Conservation (phyloP, 306 rosid species). For the Cicer pinnatifidum region DNA sequence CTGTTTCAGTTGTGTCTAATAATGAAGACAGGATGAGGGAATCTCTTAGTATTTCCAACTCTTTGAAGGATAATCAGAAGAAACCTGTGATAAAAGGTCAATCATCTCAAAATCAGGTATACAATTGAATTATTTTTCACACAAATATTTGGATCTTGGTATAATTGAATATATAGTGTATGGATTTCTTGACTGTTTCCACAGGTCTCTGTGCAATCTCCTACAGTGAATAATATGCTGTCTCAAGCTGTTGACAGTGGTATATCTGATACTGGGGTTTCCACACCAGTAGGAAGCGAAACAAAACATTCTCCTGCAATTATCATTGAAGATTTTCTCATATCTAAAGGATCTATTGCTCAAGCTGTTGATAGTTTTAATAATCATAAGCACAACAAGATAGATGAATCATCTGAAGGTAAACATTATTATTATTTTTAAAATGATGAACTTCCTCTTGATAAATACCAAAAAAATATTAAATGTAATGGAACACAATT, state of each 20-base stretch:
- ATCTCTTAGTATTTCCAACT: constrained; percentile 62
- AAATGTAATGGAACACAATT: constrained; percentile 37
- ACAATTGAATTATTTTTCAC: constrained; percentile 24
- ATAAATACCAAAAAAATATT: constrained; percentile 41
- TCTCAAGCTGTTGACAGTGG: constrained; percentile 51
- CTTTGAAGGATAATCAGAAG: constrained; percentile 68
- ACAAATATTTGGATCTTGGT: not conserved
- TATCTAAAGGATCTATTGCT: constrained; percentile 51
- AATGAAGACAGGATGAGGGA: constrained; percentile 61
- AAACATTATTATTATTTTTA: constrained; percentile 39
- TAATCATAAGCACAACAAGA: constrained; percentile 39
- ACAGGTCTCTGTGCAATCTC: constrained; percentile 64
- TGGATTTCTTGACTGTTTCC: not conserved
- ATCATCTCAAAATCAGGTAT: constrained; percentile 68
- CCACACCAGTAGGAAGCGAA: constrained; percentile 52
- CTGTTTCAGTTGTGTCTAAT: constrained; percentile 47
- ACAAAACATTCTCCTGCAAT: constrained; percentile 38
- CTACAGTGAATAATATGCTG: constrained; percentile 44
- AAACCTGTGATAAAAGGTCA: constrained; percentile 64
- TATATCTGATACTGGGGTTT: constrained; percentile 51
- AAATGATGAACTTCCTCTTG: constrained; percentile 45
- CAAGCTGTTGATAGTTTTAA: constrained; percentile 42
- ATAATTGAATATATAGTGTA: constrained; percentile 4
- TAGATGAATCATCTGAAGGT: constrained; percentile 47
- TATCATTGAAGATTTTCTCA: constrained; percentile 44